phyloP scores from a whole-genome alignment of 805 yeast genomes.

The Pichia sporocuriosa region DNA sequence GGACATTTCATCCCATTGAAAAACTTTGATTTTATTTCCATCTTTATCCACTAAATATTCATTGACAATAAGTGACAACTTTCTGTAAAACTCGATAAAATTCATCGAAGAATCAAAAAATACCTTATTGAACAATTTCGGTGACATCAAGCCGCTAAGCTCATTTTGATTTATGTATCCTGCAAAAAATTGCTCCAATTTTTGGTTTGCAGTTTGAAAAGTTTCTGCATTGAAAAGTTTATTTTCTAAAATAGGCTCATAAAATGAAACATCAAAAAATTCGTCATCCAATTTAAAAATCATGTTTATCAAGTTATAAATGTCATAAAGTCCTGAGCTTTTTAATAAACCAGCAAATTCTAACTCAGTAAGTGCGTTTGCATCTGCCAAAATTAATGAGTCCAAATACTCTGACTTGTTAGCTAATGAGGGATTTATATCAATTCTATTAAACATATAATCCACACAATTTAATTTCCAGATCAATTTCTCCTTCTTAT shows the following conservation, averaged over 20 bases:
- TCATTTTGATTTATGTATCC: constrained; percentile 52
- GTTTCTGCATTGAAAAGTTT: constrained; percentile 42
- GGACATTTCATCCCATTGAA: constrained; percentile 52
- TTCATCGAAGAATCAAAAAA: constrained; percentile 41
- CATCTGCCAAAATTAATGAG: constrained; percentile 20
- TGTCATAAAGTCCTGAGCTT: constrained; percentile 50
- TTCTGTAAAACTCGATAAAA: constrained; percentile 43
- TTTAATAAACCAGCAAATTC: constrained; percentile 44
- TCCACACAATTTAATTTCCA: constrained; percentile 56
- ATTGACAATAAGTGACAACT: constrained; percentile 31
- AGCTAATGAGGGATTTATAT: constrained; percentile 38
- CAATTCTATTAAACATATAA: constrained; percentile 45
- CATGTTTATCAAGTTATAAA: constrained; percentile 60
- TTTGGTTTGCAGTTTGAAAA: constrained; percentile 37
- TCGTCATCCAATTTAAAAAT: constrained; percentile 61
- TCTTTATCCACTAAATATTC: constrained; percentile 32
- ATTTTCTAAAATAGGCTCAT: constrained; percentile 59
- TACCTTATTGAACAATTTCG: constrained; percentile 51
- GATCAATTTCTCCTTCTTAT: constrained; percentile 31
- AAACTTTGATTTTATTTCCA: constrained; percentile 23
- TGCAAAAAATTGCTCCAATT: constrained; percentile 49
- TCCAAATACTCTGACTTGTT: constrained; percentile 9
- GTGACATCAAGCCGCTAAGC: constrained; percentile 55
- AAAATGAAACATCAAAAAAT: constrained; percentile 52
- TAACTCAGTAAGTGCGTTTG: constrained; percentile 29